Conservation (phyloP, 805 yeast species). For the Sugiyamaella qingdaonensis region DNA sequence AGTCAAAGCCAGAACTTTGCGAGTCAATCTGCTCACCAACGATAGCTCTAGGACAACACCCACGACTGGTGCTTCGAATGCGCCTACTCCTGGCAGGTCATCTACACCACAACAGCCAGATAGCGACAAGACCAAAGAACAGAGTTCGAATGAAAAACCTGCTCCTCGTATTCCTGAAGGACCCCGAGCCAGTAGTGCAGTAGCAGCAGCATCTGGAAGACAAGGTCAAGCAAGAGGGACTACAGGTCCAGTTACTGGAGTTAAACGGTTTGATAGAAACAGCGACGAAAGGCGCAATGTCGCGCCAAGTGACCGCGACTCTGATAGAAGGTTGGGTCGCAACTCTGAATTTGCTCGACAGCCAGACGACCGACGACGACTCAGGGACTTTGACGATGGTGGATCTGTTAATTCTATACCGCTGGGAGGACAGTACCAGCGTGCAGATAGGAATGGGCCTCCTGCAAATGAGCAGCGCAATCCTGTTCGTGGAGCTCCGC, state of each 20-base stretch:
- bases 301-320: neutral
- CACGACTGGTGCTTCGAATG: neutral
- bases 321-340: neutral
- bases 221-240: neutral
- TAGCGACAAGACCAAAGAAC: no score
- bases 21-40: neutral
- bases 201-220: no score
- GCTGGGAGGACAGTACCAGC: neutral
- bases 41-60: conserved; percentile 4
- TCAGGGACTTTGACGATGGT: neutral
- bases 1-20: neutral
- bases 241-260: neutral
- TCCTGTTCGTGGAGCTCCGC: neutral
- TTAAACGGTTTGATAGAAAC: neutral
- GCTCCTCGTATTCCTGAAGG: no score
- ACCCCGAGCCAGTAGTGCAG: no score
- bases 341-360: neutral
- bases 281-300: no score
- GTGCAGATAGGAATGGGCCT: neutral
- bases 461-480: neutral
- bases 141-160: no score
- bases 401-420: neutral
- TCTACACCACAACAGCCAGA: neutral
- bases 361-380: neutral
- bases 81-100: neutral